Conservation (phyloP, 805 yeast species). For the Saccharomycopsis sp. region DNA sequence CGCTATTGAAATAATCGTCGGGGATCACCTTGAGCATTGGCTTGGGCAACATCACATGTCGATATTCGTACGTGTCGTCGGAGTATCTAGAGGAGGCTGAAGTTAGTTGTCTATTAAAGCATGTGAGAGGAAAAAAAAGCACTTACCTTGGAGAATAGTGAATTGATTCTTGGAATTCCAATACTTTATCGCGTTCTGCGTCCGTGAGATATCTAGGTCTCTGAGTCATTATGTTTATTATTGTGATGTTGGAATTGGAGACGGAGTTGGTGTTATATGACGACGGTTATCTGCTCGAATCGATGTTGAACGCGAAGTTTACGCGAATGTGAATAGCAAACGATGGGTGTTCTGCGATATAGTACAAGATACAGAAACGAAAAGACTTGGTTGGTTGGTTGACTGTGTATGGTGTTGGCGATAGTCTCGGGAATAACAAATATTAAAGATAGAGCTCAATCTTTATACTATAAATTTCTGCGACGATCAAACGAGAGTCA, state of each 20-base stretch:
- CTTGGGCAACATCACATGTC: conserved; percentile 96
- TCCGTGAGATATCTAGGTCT: conserved; percentile 60
- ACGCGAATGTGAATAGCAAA: too few relatives aligned
- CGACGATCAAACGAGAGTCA: not conserved
- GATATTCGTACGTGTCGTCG: conserved; percentile 85
- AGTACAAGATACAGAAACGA: not conserved
- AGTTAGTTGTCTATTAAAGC: too few relatives aligned
- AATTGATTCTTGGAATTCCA: conserved; percentile 88
- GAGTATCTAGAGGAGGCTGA: conserved; percentile 49
- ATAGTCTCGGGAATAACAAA: not conserved
- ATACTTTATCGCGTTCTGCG: conserved; percentile 75
- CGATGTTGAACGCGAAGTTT: too few relatives aligned
- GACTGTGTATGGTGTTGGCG: too few relatives aligned
- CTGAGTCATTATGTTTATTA: not conserved
- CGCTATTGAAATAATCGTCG: conserved; percentile 85
- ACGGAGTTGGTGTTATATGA: too few relatives aligned
- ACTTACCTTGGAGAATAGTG: conserved; percentile 77
- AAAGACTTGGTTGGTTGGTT: too few relatives aligned
- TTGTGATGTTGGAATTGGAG: not conserved
- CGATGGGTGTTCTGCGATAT: too few relatives aligned
- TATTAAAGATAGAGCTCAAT: not conserved
- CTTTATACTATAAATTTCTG: not conserved
- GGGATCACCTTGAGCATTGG: conserved; percentile 93
- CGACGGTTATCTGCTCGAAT: too few relatives aligned
- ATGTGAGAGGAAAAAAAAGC: not conserved